Percentiles rank a stretch among this genome's conserved stretches.
Conservation (phyloP, 768 basidiomycete genomes). For the Tubosaeta brunneosetosa region DNA sequence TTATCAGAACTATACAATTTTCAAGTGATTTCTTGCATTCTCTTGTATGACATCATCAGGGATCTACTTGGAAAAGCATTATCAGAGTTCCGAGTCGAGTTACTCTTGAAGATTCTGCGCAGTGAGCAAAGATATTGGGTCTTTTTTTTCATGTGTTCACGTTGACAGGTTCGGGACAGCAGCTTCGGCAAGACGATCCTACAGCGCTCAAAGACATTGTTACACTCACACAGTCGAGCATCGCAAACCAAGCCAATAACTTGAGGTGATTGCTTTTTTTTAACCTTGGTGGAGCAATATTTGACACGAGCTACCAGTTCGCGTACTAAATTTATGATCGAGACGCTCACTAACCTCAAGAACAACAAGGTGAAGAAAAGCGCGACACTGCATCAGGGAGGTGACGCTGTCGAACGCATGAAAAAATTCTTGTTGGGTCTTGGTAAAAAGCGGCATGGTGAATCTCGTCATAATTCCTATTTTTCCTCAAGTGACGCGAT, state of each 20-base stretch:
- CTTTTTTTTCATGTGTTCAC: slow-evolving; percentile 2
- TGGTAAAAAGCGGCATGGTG: slow-evolving; percentile 73
- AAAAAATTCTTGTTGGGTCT: slow-evolving; percentile 81
- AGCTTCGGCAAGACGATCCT: slow-evolving; percentile 90
- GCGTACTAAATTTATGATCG: slow-evolving; percentile 92
- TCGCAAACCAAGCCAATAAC: slow-evolving; percentile 44
- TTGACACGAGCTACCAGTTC: slow-evolving; percentile 48
- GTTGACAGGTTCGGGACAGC: slow-evolving; percentile 80
- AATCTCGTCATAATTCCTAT: background rate
- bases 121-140: slow-evolving; percentile 43
- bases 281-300: background rate
- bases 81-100: slow-evolving; percentile 78
- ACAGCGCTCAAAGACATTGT: slow-evolving; percentile 89
- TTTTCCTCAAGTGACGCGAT: background rate
- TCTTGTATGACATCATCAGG: slow-evolving; percentile 90
- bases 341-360: slow-evolving; percentile 87
- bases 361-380: slow-evolving; percentile 79
- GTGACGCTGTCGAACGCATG: slow-evolving; percentile 77
- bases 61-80: slow-evolving; percentile 60
- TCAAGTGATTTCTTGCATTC: slow-evolving; percentile 80
- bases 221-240: slow-evolving; percentile 69
- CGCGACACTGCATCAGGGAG: slow-evolving; percentile 62
- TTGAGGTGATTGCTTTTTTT: slow-evolving; percentile 42
- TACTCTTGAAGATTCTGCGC: slow-evolving; percentile 78
- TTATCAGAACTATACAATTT: slow-evolving; percentile 95